Evolutionary conservation across 768 basidiomycete genomes (phyloP), one percentile per base, ranked within the genome.

Genomic region (Amyloporia xantha): DNA sequence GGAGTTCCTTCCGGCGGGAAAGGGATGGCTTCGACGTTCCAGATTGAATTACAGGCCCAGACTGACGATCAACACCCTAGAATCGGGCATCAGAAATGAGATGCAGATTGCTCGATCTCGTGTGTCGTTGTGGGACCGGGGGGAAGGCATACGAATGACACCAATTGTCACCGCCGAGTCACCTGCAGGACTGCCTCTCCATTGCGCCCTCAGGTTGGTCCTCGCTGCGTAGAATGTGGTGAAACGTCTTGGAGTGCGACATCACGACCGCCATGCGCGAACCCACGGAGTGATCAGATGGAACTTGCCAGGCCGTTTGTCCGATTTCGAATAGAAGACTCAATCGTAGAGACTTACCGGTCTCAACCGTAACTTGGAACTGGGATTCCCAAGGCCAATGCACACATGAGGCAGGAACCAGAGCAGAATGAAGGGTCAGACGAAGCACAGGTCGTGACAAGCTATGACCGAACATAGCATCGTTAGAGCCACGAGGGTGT

Each of bases 71-170:
- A 48, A 12, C 28, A 28, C 47, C 47, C 47, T 48, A 15, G 47
- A 48, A 48, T 38, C 47, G 47, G 47, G 39, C 47, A 48, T 48
- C 47, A 48, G 38, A 48, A 27, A 39, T 48, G 47, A 48, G 47
- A 48, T 48, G 37, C 26, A 41, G 47, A 48, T 48, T 48, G 15
- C 37, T 13, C 37, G 37, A 40, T 48, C 47, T 19, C 37, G 38
- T 48, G 21, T 23, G 26, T 39, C 47, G 47, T 48, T 41, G 36
- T 43, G 42, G 42, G 42, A 43, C 42, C 42, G 42, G 30, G 9
- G 30, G 15, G 30, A 33, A 33, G 30, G 15, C 30, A 33, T 15
- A 33, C 15, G 7, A 7, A 33, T 15, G 30, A 33, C 30, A 33
- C 30, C 30, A 15, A 7, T 7, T n/a, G 38, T 9, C n/a, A n/a